phyloP scores from a whole-genome alignment of 2,329 filamentous ascomycete genomes.

The Plenodomus biglobosus region DNA sequence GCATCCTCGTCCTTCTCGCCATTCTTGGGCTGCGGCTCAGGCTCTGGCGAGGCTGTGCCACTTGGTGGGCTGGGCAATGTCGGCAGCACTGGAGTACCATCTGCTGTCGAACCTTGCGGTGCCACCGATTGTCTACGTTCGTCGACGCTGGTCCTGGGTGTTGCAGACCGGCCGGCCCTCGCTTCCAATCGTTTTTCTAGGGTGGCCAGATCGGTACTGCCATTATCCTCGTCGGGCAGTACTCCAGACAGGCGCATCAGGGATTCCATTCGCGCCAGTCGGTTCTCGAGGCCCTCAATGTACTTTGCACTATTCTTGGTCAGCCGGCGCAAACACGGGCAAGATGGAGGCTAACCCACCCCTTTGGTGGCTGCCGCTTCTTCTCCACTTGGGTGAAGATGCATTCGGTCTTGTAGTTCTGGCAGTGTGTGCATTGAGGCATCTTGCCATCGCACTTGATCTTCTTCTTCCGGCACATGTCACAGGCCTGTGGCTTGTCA shows the following conservation, averaged over 20 bases:
- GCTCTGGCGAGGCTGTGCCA: slow-evolving; percentile 54
- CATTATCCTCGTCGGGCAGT: slow-evolving; percentile 80
- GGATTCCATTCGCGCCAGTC: slow-evolving; percentile 93
- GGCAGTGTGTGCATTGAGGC: slow-evolving; percentile 91
- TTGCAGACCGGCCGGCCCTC: slow-evolving; percentile 37
- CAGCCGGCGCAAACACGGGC: not conserved
- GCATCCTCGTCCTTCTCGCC: slow-evolving; percentile 70
- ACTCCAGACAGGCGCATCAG: slow-evolving; percentile 83
- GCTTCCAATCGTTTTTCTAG: slow-evolving; percentile 74
- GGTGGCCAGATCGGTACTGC: slow-evolving; percentile 82
- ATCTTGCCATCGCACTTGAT: slow-evolving; percentile 98
- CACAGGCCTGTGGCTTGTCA: slow-evolving; percentile 68
- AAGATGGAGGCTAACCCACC: slow-evolving; percentile 54
- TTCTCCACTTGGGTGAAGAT: slow-evolving; percentile 98
- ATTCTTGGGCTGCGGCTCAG: slow-evolving; percentile 42
- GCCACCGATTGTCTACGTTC: slow-evolving; percentile 39
- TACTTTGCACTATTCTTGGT: slow-evolving; percentile 75
- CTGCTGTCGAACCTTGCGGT: slow-evolving; percentile 40
- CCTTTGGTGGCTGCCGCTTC: slow-evolving; percentile 95
- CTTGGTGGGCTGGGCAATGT: slow-evolving; percentile 55
- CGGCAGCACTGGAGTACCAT: slow-evolving; percentile 49
- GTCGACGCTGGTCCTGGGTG: slow-evolving; percentile 29
- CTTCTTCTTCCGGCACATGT: slow-evolving; percentile 95
- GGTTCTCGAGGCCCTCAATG: slow-evolving; percentile 93
- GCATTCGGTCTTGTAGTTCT: slow-evolving; percentile 97